Evolutionary conservation across 2,329 filamentous ascomycete species (phyloP), one percentile per base, ranked within the genome.

Genomic region (Talaromyces sp.): DNA sequence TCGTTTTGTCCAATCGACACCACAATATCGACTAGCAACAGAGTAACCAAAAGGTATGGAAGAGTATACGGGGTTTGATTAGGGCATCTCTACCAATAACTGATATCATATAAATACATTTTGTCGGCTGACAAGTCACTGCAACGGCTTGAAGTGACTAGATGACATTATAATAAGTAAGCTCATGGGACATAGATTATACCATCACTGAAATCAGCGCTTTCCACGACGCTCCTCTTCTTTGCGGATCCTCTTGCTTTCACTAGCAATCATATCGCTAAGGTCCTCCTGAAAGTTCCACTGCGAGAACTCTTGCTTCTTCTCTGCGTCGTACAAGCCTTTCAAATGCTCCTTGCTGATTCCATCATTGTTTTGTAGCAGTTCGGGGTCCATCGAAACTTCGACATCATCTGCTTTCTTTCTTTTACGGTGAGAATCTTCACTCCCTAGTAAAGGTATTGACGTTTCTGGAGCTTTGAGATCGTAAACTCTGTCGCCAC

Each of bases 401-500:
- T 99, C 95, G 27, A 99, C 86, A 75, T 99, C 95, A 47, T 94
- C 95, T 3, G 91, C 93, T 85, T 97, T 97, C 87, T 98, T 99
- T 73, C 92, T 87, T 81, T 96, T 95, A 72, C 91, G 82, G 62
- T 77, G 84, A 64, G 93, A 87, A 66, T 93, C 90, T 27, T 96
- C 92, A 68, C 87, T 85, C 11, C 93, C 95, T 3, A 99, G 86
- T 2, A 96, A 86, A 0, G 91, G 90, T 67, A 91, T 78, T 66
- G 83, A 81, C 25, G 82, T 79, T 67, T 85, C 82, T 37, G 81
- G 82, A 68, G 81, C 87, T 67, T 84, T 89, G 68, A 99, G 85
- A 78, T 99, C 93, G 79, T 99, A 99, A 17, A 90, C 90, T 73
- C 92, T 90, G 75, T 98, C 94, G 71, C 92, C 93, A 70, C 95